Base-by-base conservation (phyloP, 176 grass and related monocot species). In the Phoenix roebelenii region DNA sequence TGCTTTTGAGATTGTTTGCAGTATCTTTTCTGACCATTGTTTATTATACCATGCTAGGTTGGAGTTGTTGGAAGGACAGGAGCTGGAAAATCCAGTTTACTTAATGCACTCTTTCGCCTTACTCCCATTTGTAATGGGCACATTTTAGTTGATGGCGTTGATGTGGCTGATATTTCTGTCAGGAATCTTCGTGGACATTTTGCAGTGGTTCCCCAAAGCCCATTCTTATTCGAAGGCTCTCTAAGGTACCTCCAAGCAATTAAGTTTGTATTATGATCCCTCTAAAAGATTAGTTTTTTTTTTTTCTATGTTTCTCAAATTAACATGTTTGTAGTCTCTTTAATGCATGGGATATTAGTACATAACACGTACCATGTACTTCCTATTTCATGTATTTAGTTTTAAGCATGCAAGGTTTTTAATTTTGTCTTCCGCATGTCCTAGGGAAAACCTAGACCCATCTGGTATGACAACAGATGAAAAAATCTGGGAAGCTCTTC, bases 11-110 rank as follows among this genome's bases (percentile, higher is more conserved):
- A 12, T 44, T 12, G 35, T 14, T 12, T 12, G 35, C 35, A 44
- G 10, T 12, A 44, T 44, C 7, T 44, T 44, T 44, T 44, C 35
- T 44, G 2, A 44, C 35, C 9, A 44, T 44, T 44, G 5, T 44
- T 44, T 44, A 44, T 2, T 12, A 12, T 44, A 12, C 35, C 35
- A 44, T 44, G 35, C 10, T 84, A 96, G 86, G 86, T 96, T 72
- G 92, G 92, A 63, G 85, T 90, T 74, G 77, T 96, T 57, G 92
- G 91, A 58, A 90, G 92, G 82, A 96, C 92, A 54, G 86, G 92
- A 77, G 86, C 92, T 59, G 92, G 92, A 22, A 96, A 96, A 79
- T 96, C 92, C 30, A 96, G 92, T 87, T 65, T 90, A 66, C 75
- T 96, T 23, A 90, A 88, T 85, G 92, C 86, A 75, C 80, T 96